A percentile compares a stretch with the other conserved stretches of the same genome.
Conservation (phyloP, 2,329 filamentous ascomycete species). For the Beauveria pseudobassiana region DNA sequence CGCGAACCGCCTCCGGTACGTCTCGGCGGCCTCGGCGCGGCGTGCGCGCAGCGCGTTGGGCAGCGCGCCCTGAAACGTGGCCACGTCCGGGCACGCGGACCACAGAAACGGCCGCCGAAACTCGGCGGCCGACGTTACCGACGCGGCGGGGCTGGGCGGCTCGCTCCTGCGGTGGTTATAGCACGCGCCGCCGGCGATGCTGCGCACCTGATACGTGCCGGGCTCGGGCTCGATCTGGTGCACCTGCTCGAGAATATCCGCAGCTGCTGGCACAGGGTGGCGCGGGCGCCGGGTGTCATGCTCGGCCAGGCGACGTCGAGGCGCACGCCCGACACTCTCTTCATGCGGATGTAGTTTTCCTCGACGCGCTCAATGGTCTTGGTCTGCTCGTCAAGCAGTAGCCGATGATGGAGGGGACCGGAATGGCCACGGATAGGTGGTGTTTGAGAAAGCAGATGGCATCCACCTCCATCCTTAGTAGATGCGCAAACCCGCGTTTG, state of each 20-base stretch:
- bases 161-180: conserved; percentile 2
- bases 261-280: conserved; percentile 11
- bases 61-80: conserved; percentile 14
- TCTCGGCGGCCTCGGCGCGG: conserved; percentile 11
- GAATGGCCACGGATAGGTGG: conserved; percentile 3
- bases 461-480: conserved; percentile 10
- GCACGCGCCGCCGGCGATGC: background rate
- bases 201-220: background rate
- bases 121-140: background rate
- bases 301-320: conserved; percentile 13
- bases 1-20: conserved; percentile 11
- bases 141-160: conserved; percentile 13
- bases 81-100: conserved; percentile 12
- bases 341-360: conserved; percentile 14
- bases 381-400: conserved; percentile 6
- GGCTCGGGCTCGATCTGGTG: conserved; percentile 9
- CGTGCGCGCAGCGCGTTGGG: conserved; percentile 12
- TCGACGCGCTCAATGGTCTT: background rate
- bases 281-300: conserved; percentile 7
- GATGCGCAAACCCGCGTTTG: background rate
- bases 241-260: conserved; percentile 11
- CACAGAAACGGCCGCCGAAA: conserved; percentile 10
- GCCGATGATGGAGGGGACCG: conserved; percentile 6
- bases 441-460: conserved; percentile 13
- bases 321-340: conserved; percentile 10